These are phyloP conservation scores for Crithidia bombi DNA, from an alignment of 208 protist genomes.

Conservation along the genomic window DNA sequence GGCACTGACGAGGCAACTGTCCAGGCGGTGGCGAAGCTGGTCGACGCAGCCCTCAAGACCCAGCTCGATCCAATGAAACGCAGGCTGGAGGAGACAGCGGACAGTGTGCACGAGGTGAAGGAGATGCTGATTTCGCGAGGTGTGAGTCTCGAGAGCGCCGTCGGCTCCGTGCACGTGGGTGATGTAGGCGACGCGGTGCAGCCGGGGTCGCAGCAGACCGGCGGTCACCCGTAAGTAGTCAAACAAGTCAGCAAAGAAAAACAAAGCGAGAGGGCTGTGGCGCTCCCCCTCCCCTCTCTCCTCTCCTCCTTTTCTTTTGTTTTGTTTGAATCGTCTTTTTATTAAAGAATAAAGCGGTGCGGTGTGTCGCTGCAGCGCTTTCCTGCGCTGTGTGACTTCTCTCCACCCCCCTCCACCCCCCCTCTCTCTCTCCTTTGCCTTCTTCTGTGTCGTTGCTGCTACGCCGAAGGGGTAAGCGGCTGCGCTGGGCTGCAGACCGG, in stretches of 20 bases:
- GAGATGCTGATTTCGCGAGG: conserved; percentile 3
- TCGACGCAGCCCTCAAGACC: conserved; percentile 28
- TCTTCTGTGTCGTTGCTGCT: no score
- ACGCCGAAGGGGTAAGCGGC: no score
- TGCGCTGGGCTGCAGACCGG: no score
- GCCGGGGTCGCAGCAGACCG: not conserved
- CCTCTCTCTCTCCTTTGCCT: no score
- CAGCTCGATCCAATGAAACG: conserved; percentile 31
- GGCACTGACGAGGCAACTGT: conserved; percentile 6
- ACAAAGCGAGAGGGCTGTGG: no score
- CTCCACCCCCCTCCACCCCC: no score
- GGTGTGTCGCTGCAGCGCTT: no score
- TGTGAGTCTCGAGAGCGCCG: not conserved
- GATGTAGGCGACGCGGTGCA: conserved; percentile 2
- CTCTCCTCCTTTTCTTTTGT: not conserved
- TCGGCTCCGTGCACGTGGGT: not conserved
- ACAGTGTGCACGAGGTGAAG: conserved; percentile 30
- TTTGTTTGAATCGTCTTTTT: not conserved
- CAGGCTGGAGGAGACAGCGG: conserved; percentile 33
- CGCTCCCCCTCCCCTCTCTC: no score
- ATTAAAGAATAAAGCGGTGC: no score
- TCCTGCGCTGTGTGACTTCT: no score
- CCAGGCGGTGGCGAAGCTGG: conserved; percentile 22
- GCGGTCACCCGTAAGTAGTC: not conserved
- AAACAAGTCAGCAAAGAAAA: not conserved